These are phyloP conservation scores for Podospora appendiculata DNA, from an alignment of 495 filamentous ascomycete species.

Conservation along the genomic window DNA sequence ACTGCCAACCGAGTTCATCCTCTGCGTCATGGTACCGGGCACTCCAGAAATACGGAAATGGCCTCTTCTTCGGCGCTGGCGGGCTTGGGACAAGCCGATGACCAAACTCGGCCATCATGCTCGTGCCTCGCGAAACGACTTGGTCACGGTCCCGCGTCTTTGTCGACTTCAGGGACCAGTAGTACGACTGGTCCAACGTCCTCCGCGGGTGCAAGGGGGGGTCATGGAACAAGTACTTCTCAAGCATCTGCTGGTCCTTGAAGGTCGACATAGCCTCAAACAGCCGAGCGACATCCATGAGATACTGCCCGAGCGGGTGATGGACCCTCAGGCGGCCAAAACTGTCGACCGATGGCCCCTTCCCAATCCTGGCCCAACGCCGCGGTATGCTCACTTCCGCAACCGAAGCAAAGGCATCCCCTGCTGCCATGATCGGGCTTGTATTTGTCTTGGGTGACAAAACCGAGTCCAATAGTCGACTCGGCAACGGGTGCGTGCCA, in stretches of 20 bases:
- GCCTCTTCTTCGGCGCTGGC: background rate
- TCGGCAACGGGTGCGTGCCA: no score
- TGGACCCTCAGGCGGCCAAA: no score
- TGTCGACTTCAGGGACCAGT: slow-evolving; percentile 54
- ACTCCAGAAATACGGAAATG: no score
- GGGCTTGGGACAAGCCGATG: background rate
- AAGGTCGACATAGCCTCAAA: slow-evolving; percentile 33
- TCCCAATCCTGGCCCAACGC: no score
- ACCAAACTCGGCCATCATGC: background rate
- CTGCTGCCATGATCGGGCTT: no score
- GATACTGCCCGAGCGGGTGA: slow-evolving; percentile 18
- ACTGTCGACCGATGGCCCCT: no score
- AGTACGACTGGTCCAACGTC: slow-evolving; percentile 64
- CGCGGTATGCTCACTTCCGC: no score
- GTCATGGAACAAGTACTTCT: slow-evolving; percentile 46
- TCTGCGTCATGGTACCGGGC: background rate
- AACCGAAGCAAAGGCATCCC: no score
- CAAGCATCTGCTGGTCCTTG: slow-evolving; percentile 51
- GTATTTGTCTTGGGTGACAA: no score
- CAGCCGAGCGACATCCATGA: slow-evolving; percentile 29
- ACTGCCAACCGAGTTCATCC: background rate
- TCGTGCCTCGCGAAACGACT: slow-evolving; percentile 54
- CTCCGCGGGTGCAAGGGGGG: slow-evolving; percentile 59
- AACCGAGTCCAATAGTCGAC: no score
- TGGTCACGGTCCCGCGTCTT: slow-evolving; percentile 56